Conservation (phyloP, 768 basidiomycete species). For the Pleurotus salmoneostramineus region DNA sequence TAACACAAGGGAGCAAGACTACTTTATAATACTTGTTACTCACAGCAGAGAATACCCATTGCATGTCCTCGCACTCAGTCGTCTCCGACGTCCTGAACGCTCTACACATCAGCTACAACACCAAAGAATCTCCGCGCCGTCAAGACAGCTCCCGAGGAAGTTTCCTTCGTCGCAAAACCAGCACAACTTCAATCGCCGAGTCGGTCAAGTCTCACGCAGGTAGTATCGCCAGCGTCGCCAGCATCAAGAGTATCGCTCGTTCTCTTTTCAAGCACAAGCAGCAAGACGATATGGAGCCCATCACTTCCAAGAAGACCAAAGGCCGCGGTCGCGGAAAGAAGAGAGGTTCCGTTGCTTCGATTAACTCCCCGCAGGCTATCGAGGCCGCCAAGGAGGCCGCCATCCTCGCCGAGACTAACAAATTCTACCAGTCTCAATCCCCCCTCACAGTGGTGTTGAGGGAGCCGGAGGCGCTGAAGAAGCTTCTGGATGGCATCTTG, state of each 20-base stretch:
- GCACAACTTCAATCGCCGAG: not conserved
- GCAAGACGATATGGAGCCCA: conserved; percentile 4
- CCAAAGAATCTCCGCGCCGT: not conserved
- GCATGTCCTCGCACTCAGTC: conserved; percentile 5
- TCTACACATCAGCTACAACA: conserved; percentile 5
- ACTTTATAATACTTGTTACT: not conserved
- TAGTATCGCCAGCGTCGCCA: conserved; percentile 7
- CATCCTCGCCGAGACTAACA: conserved; percentile 1
- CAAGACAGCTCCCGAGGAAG: not conserved
- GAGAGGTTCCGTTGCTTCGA: conserved; percentile 2
- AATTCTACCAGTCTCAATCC: conserved; percentile 4
- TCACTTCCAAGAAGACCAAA: not conserved
- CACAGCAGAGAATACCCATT: not conserved
- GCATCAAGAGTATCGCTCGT: conserved; percentile 7
- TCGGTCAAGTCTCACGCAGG: conserved; percentile 1
- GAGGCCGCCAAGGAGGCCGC: not conserved
- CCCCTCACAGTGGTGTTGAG: conserved; percentile 37
- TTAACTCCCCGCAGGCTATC: not conserved
- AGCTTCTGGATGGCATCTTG: conserved; percentile 42
- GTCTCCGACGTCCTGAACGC: conserved; percentile 13
- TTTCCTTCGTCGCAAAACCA: conserved; percentile 3
- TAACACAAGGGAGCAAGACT: not conserved
- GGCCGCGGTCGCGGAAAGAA: conserved; percentile 1
- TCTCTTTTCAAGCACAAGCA: conserved; percentile 2
- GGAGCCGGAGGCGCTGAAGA: conserved; percentile 55